Base-by-base conservation (phyloP, 768 basidiomycete genomes). In the Russula sp. region DNA sequence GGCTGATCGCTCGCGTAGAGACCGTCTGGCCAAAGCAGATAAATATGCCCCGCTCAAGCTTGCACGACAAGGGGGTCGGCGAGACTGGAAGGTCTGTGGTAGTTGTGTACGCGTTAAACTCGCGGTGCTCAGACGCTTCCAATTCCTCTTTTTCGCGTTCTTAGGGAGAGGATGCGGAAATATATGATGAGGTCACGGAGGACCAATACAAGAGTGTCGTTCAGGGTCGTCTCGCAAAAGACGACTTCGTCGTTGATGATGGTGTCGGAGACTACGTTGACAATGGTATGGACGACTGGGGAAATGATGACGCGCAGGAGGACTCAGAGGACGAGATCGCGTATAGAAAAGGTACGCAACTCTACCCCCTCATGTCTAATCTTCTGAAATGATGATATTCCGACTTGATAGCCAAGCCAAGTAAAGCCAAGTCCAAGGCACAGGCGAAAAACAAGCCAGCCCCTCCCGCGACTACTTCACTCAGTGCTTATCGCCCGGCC, bases 211-310 rank as follows among this genome's bases (percentile, higher is more conserved):
- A 82, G 68, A 78, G 80, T 20, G 89, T 99, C 59, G 97, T 99
- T 5, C 82, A 82, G 59, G 85, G 86, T 1, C 81, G 97, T 18
- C 79, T 97, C 7, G 86, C 90, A 63, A 78, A 79, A 68, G 94
- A 98, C 67, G 97, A 99, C 73, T 99, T 99, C 65, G 91, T 98
- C 20, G 87, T 89, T 42, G 97, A 98, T 70, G 97, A 98, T 76
- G 94, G 94, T 32, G 82, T 88, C 0, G 82, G 79, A 14, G 97
- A 93, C 6, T 98, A 99, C 70, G 86, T 88, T 73, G 97, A 99
- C 77, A 92, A 97, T 71, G 97, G 97, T 5, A 87, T 94, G 86
- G 97, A 98, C 62, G 94, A 96, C 70, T 98, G 92, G 88, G 83
- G 82, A 37, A 82, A 80, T 32, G 78, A 81, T 52, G 80, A 82